phyloP scores from a whole-genome alignment of 148 eudicot species.

The Rhododendron griersonianum region DNA sequence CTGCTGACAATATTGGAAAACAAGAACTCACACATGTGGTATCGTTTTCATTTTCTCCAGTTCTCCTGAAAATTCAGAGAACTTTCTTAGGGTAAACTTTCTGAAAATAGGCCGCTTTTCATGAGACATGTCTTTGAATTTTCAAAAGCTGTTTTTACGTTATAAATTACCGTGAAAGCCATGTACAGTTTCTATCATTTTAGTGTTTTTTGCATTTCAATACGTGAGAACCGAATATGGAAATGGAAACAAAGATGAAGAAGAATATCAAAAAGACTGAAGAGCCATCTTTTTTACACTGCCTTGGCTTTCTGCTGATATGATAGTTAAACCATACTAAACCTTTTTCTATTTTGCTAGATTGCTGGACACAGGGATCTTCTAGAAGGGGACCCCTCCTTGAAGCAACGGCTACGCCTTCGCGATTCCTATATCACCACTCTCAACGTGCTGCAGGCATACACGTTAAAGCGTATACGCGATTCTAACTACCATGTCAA shows the following conservation, averaged over 20 bases:
- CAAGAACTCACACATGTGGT: background rate
- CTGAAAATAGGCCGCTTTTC: background rate
- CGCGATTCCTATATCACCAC: slow-evolving; percentile 93
- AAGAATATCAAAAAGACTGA: background rate
- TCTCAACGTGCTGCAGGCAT: slow-evolving; percentile 75
- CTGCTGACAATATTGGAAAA: background rate
- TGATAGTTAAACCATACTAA: background rate
- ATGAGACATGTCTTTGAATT: background rate
- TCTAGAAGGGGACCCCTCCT: slow-evolving; percentile 80
- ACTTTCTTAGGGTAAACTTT: background rate
- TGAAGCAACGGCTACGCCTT: slow-evolving; percentile 80
- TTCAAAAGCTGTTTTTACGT: background rate
- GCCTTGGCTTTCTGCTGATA: background rate
- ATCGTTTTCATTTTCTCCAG: background rate
- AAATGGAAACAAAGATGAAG: background rate
- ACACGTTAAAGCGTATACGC: slow-evolving; percentile 85
- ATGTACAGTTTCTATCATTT: background rate
- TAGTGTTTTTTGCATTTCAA: background rate
- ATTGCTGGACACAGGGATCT: slow-evolving; percentile 93
- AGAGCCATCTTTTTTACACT: background rate
- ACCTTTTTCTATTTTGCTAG: slow-evolving; percentile 23
- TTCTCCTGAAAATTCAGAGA: background rate
- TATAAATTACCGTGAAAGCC: background rate
- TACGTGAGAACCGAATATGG: background rate
- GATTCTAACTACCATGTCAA: slow-evolving; percentile 72